Evolutionary conservation across 140 eudicot genomes (phyloP), one percentile per base, ranked within the genome.

Genomic region (Flaveria floridana): DNA sequence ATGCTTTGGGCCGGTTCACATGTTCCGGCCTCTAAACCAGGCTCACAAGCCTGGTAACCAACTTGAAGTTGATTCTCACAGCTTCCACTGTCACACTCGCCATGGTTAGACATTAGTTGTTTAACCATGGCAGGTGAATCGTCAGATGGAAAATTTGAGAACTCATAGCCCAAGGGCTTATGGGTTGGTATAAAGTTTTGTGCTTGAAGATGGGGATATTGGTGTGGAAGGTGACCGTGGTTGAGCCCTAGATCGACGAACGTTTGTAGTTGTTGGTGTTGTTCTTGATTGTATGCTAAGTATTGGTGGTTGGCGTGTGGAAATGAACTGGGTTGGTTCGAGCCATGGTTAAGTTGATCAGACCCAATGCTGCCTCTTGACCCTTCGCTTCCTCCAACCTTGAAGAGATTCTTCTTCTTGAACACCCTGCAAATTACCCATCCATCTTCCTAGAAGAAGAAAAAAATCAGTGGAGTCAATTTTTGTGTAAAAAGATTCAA

Each of bases 361-460:
- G 84, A 80, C 62, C 80, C 84, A 25, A 62, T 68, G 84, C 84
- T 75, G 39, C 80, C 73, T 69, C 84, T 68, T 47, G 85, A 82
- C 16, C 82, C 82, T 59, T 82, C 85, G 16, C 65, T 81, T 39
- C 89, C 92, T 21, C 88, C 90, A 76, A 90, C 82, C 76, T 90
- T 90, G 86, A 90, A 90, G 37, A 88, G 58, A 64, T 90, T 90
- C 78, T 90, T 90, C 83, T 90, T 90, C 86, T 88, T 90, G 81
- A 90, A 90, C 57, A 90, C 95, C 76, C 97, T 84, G 55, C 97
- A 90, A 66, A 88, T 86, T 47, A 90, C 97, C 95, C 96, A 90
- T 34, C 97, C 95, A 69, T 90, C 97, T 76, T 90, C 96, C 96
- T 90, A 50, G 42, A 37, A 8, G 41, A 34, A 34, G 41, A 44